These are phyloP conservation scores for Arthromyces matolae DNA, from an alignment of 768 basidiomycete genomes.

Conservation along the genomic window DNA sequence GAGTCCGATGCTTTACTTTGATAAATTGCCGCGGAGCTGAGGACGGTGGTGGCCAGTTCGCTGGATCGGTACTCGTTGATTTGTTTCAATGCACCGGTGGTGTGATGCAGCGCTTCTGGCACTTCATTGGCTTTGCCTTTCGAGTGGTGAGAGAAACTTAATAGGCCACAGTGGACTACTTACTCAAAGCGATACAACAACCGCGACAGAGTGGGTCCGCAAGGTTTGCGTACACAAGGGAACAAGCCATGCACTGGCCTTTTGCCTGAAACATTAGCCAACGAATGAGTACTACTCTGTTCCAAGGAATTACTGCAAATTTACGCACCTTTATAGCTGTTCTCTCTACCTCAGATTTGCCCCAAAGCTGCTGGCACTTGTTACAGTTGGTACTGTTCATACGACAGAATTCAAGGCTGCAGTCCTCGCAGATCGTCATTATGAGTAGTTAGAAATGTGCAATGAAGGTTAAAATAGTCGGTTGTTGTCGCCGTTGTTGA, in stretches of 20 bases:
- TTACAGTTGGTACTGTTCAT: neutral
- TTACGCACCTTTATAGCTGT: neutral
- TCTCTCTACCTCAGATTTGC: neutral
- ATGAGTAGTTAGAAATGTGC: neutral
- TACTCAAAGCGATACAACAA: neutral
- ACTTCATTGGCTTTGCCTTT: neutral
- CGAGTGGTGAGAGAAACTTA: no score
- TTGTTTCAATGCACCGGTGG: neutral
- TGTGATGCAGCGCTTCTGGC: neutral
- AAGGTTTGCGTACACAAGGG: neutral
- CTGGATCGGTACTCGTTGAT: neutral
- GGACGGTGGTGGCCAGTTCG: neutral
- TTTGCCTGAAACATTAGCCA: neutral
- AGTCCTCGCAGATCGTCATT: neutral
- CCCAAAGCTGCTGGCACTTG: neutral
- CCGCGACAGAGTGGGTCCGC: neutral
- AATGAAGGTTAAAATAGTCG: neutral
- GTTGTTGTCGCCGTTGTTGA: neutral
- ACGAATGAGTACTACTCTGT: neutral
- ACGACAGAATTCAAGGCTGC: neutral
- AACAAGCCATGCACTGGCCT: neutral
- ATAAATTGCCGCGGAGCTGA: neutral
- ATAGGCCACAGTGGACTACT: no score
- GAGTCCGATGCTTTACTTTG: neutral
- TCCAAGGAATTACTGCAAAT: neutral